Conservation (phyloP, 1,284 basidiomycete genomes). For the Cystobasidium sp. region DNA sequence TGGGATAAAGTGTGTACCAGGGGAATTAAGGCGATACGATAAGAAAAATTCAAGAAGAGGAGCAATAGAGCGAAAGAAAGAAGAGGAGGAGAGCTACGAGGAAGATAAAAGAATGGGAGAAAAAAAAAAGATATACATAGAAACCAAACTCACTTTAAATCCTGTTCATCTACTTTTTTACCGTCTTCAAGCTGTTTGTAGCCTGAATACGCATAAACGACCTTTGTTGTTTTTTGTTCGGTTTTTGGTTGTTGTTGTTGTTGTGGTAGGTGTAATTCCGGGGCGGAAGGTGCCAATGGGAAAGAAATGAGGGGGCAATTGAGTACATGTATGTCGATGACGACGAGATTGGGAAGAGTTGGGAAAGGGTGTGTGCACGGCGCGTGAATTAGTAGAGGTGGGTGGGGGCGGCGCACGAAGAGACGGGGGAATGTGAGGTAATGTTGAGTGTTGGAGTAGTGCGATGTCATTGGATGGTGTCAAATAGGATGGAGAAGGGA, state of each 20-base stretch:
- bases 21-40: background rate
- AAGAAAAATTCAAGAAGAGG: background rate
- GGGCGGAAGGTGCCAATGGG: too few species aligned
- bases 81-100: background rate
- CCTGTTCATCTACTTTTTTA: background rate
- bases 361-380: background rate
- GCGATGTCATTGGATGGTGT: background rate
- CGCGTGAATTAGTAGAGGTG: background rate
- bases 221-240: background rate
- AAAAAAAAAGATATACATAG: background rate
- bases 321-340: too few species aligned
- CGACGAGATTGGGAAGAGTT: too few species aligned
- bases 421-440: background rate
- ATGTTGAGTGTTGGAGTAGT: background rate
- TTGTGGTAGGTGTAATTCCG: too few species aligned
- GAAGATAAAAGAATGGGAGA: background rate
- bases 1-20: background rate
- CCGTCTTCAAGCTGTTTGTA: background rate
- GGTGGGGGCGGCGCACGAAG: background rate
- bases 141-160: background rate
- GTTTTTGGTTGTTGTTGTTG: too few species aligned
- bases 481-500: background rate
- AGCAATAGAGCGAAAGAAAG: background rate
- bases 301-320: too few species aligned
- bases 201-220: background rate